Evolutionary conservation across 495 filamentous ascomycete species (phyloP).

Genomic region (Aspergillus heteromorphus): DNA sequence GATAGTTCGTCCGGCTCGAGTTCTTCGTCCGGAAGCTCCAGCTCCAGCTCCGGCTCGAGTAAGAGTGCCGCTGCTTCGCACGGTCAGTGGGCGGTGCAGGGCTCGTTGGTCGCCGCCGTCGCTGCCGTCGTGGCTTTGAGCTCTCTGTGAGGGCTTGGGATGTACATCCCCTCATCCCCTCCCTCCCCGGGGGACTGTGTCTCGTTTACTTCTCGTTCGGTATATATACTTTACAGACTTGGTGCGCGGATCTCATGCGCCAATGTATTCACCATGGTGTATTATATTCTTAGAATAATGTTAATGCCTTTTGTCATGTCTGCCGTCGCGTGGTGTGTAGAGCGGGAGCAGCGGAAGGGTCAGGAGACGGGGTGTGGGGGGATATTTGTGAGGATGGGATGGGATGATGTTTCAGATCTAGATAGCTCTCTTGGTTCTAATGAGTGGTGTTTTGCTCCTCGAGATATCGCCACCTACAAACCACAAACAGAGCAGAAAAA

Average conservation of each 20-base stretch:
- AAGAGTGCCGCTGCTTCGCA: constrained; percentile 31
- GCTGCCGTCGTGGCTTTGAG: constrained; percentile 51
- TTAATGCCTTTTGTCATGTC: not conserved
- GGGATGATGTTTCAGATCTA: too few species aligned
- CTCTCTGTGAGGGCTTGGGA: constrained; percentile 41
- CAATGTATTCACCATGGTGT: not conserved
- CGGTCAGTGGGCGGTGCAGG: constrained; percentile 41
- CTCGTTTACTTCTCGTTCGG: not conserved
- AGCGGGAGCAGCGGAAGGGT: too few species aligned
- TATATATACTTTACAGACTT: not conserved
- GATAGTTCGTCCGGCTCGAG: not conserved
- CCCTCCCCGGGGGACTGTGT: too few species aligned
- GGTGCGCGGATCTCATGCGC: not conserved
- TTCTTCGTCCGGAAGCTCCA: constrained; percentile 19
- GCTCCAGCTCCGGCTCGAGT: constrained; percentile 21
- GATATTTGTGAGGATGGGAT: too few species aligned
- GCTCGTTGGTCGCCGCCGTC: constrained; percentile 53
- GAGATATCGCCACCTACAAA: too few species aligned
- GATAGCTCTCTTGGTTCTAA: too few species aligned
- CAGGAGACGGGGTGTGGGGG: too few species aligned
- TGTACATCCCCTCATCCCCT: too few species aligned
- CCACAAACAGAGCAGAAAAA: too few species aligned
- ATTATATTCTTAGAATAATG: not conserved
- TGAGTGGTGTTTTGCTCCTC: too few species aligned
- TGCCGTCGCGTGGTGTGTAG: too few species aligned